Evolutionary conservation across 768 basidiomycete genomes (phyloP).

Genomic region (Auriscalpium orientale): DNA sequence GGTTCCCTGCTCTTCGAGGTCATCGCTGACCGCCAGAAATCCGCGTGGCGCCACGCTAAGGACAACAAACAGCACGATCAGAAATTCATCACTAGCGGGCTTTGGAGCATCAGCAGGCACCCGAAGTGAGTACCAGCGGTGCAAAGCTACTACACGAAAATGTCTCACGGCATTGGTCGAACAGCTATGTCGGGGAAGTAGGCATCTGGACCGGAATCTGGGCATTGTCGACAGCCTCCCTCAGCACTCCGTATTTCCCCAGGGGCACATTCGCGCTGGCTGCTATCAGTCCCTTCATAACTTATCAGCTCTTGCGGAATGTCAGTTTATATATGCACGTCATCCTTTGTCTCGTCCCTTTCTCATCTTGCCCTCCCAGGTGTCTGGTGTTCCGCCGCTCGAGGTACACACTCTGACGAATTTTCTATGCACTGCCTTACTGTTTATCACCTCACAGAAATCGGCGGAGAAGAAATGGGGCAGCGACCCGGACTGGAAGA

Average conservation of each 20-base stretch:
- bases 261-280: slow-evolving; percentile 36
- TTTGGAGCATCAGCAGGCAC: slow-evolving; percentile 64
- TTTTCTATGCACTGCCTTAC: not conserved
- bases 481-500: slow-evolving; percentile 44
- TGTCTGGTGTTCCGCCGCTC: slow-evolving; percentile 65
- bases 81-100: slow-evolving; percentile 57
- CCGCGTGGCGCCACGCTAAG: slow-evolving; percentile 50
- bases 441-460: slow-evolving; percentile 16
- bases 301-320: slow-evolving; percentile 51
- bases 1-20: slow-evolving; percentile 55
- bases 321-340: slow-evolving; percentile 25
- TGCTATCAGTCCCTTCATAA: slow-evolving; percentile 53
- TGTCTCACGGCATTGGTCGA: no score
- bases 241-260: slow-evolving; percentile 41
- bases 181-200: slow-evolving; percentile 66
- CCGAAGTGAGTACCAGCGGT: slow-evolving; percentile 48
- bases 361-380: slow-evolving; percentile 23
- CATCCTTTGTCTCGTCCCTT: not conserved
- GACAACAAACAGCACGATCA: slow-evolving; percentile 61
- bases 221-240: slow-evolving; percentile 42
- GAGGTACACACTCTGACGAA: slow-evolving; percentile 30
- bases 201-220: slow-evolving; percentile 65
- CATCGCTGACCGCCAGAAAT: slow-evolving; percentile 59
- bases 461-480: slow-evolving; percentile 49
- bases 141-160: not conserved